phyloP scores from a whole-genome alignment of 345 rosid species.

The Jatropha curcas region DNA sequence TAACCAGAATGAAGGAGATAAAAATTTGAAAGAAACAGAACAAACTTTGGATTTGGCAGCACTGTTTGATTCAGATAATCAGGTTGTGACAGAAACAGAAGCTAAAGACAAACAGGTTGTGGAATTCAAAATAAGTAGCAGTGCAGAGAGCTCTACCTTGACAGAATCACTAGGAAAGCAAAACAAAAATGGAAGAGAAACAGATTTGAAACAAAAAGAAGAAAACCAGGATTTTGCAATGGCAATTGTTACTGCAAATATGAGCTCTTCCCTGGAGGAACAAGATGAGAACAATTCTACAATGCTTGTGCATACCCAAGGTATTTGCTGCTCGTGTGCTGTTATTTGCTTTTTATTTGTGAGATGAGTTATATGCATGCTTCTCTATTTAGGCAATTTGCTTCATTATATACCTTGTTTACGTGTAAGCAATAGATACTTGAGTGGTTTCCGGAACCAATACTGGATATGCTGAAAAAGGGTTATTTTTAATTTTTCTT shows the following conservation, averaged over 20 bases:
- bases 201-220: slow-evolving; percentile 23
- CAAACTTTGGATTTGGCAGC: neutral
- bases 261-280: slow-evolving; percentile 18
- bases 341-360: slow-evolving; percentile 4
- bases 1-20: neutral
- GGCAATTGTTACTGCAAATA: slow-evolving; percentile 5
- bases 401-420: neutral
- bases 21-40: neutral
- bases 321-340: too few species aligned
- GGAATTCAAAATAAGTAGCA: slow-evolving; percentile 21
- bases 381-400: neutral
- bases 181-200: slow-evolving; percentile 12
- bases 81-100: slow-evolving; percentile 13
- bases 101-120: slow-evolving; percentile 15
- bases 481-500: neutral
- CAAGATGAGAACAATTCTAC: slow-evolving; percentile 23
- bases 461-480: neutral
- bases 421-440: slow-evolving; percentile 6
- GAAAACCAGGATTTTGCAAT: neutral
- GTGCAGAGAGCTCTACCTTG: slow-evolving; percentile 16
- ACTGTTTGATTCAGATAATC: neutral
- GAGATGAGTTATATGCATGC: neutral
- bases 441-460: slow-evolving; percentile 7
- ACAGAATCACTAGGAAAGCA: slow-evolving; percentile 20
- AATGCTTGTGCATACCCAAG: slow-evolving; percentile 22